Conservation (phyloP, 441 rosid species). For the Macaranga tanarius region DNA sequence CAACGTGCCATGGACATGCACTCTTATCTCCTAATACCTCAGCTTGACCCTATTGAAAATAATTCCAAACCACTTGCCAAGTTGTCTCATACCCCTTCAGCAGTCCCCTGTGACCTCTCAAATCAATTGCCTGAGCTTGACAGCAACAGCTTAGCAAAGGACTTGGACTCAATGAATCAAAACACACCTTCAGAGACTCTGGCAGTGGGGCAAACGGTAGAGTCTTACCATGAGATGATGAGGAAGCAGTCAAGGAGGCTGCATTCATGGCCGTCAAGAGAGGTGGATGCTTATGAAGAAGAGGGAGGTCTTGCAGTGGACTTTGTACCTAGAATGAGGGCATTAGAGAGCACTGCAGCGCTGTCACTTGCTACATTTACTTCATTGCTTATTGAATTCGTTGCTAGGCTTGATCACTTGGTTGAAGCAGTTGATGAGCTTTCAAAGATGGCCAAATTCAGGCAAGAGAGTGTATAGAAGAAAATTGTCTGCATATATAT, state of each 20-base stretch:
- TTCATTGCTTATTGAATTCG: constrained; percentile 65
- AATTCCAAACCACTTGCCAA: constrained; percentile 32
- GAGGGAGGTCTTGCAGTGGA: constrained; percentile 35
- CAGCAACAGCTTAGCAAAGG: constrained; percentile 20
- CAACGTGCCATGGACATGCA: constrained; percentile 53
- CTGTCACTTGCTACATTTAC: constrained; percentile 55
- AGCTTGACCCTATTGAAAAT: constrained; percentile 30
- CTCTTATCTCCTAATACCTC: constrained; percentile 43
- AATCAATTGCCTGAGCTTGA: constrained; percentile 26
- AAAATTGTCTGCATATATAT: background rate
- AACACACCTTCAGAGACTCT: constrained; percentile 16
- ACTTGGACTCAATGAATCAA: constrained; percentile 13
- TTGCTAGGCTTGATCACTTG: constrained; percentile 65
- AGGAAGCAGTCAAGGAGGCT: constrained; percentile 57
- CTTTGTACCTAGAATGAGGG: constrained; percentile 45
- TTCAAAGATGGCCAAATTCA: constrained; percentile 56
- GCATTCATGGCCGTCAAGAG: constrained; percentile 63
- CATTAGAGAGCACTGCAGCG: constrained; percentile 59
- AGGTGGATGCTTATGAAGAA: constrained; percentile 51
- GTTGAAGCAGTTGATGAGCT: constrained; percentile 62
- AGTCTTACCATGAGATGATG: constrained; percentile 55
- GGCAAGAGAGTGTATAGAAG: constrained; percentile 30
- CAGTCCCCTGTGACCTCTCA: constrained; percentile 14
- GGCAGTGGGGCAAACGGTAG: constrained; percentile 26
- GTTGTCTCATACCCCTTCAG: constrained; percentile 30